Evolutionary conservation across 306 rosid genomes (phyloP).

Genomic region (Lathyrus sativus): DNA sequence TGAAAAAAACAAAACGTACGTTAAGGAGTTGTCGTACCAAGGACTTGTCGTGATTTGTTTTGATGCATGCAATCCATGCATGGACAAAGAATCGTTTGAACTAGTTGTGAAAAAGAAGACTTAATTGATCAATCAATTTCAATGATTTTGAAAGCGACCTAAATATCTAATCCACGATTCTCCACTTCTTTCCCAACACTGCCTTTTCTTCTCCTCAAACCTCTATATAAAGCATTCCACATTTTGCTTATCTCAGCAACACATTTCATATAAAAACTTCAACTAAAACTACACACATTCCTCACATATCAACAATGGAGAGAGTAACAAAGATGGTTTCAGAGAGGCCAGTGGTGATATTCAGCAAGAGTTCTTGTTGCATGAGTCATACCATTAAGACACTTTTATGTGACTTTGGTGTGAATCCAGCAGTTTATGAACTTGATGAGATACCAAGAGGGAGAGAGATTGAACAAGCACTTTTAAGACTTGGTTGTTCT

Average conservation of each 20-base stretch:
- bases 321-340: conserved; percentile 71
- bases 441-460: conserved; percentile 86
- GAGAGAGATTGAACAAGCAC: conserved; percentile 90
- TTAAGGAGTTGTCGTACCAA: conserved; percentile 55
- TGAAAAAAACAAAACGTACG: conserved; percentile 33
- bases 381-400: conserved; percentile 88
- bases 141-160: conserved; percentile 40
- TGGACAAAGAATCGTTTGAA: conserved; percentile 37
- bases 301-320: conserved; percentile 43
- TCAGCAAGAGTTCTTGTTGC: conserved; percentile 90
- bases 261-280: too few species aligned
- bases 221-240: conserved; percentile 55
- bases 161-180: conserved; percentile 60
- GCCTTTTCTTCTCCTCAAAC: conserved; percentile 29
- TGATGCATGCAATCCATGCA: conserved; percentile 53
- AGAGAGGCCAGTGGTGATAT: conserved; percentile 91
- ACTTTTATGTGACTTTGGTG: conserved; percentile 80
- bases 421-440: conserved; percentile 77
- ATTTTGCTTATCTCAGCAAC: conserved; percentile 3
- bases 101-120: conserved; percentile 21
- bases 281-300: too few species aligned
- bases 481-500: conserved; percentile 61
- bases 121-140: conserved; percentile 49
- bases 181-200: conserved; percentile 32
- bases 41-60: conserved; percentile 41